Base-by-base conservation (phyloP, 2,329 filamentous ascomycete species). In the Talaromyces sp. region DNA sequence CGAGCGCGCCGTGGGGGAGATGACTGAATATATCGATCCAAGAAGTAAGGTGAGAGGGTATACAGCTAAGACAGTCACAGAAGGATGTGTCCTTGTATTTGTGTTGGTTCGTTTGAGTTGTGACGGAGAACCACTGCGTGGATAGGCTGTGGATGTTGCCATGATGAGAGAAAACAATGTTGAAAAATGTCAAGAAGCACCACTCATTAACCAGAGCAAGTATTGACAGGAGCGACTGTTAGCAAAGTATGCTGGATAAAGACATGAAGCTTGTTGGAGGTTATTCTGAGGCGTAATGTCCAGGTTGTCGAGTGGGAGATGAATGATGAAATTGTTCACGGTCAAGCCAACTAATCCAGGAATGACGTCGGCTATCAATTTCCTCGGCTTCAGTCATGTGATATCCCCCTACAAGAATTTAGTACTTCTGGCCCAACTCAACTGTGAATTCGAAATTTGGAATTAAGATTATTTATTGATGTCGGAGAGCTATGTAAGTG, bases 11-110 rank as follows among this genome's bases (percentile, higher is more conserved):
- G 87, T 81, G 1, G 93, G 93, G 19, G 92, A 93, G 61, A 98
- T 79, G 41, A 87, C 80, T 54, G 90, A 89, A 84, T 92, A 97
- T 69, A 96, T 73, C 33, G 91, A 90, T 69, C 95, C 95, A 69
- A 97, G 85, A 63, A 92, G 68, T 65, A 99, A 87, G 7, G 93
- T 89, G 31, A 81, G 71, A 3, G 94, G 94, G 80, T 97, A 98
- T 67, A 91, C 80, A 2, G 81, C 76, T 35, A 97, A 85, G 25
- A 89, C 81, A 64, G 86, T 71, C 27, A 84, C 79, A 74, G 96
- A 91, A 72, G 89, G 82, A 35, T 64, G 64, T 8, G 59, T 57
- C 31, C 37, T 66, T 41, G n/a, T n/a, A 35, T 43, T 57, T 17
- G 25, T 56, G 50, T 43, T 52, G 47, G 47, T 27, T 17, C 50